phyloP scores from a whole-genome alignment of 1,139 yeast genomes.

The Magnusiomyces tetraspermus region DNA sequence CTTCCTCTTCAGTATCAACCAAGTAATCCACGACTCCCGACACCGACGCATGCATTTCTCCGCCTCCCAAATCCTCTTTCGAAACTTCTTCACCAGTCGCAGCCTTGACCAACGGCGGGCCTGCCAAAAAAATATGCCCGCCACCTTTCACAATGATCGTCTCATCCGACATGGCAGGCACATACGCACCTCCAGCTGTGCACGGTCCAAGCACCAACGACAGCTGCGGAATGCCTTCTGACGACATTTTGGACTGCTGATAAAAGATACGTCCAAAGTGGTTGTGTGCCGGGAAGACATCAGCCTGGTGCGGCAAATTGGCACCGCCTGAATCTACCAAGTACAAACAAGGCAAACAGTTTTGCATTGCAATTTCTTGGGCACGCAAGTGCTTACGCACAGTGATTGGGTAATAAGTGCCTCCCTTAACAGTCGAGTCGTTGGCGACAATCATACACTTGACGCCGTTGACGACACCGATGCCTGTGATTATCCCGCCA shows the following conservation, averaged over 20 bases:
- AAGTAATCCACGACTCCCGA: constrained; percentile 31
- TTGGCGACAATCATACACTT: constrained; percentile 31
- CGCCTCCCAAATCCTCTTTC: constrained; percentile 33
- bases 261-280: constrained; percentile 32
- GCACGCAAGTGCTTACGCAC: constrained; percentile 32
- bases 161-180: constrained; percentile 33
- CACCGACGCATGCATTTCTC: constrained; percentile 31
- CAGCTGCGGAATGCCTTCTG: constrained; percentile 29
- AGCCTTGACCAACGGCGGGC: constrained; percentile 33
- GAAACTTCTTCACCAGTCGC: constrained; percentile 32
- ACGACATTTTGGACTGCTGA: constrained; percentile 31
- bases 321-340: constrained; percentile 33
- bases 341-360: constrained; percentile 30
- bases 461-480: constrained; percentile 30
- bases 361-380: constrained; percentile 31
- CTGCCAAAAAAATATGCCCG: constrained; percentile 32
- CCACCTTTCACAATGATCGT: constrained; percentile 31
- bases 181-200: constrained; percentile 35
- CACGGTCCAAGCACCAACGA: constrained; percentile 33
- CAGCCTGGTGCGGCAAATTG: constrained; percentile 32
- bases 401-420: constrained; percentile 33
- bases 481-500: constrained; percentile 32
- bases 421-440: constrained; percentile 33
- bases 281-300: constrained; percentile 32
- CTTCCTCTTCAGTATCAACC: constrained; percentile 31